phyloP scores from a whole-genome alignment of 305 asterid species.

The Solanum hybrid region DNA sequence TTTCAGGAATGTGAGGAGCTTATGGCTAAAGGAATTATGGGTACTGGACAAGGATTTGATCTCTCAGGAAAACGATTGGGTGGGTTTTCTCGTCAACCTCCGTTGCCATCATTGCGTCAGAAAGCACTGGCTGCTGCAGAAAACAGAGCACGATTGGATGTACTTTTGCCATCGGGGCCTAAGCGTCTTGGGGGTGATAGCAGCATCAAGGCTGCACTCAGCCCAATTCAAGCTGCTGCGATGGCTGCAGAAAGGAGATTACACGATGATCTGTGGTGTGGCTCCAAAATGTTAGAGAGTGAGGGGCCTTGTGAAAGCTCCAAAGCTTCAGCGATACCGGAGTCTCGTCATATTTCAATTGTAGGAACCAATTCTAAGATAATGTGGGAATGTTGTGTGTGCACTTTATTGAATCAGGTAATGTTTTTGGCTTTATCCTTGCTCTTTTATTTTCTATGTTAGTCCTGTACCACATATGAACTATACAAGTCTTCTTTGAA shows the following conservation, averaged over 20 bases:
- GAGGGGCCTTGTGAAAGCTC: conserved; percentile 37
- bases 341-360: conserved; percentile 9
- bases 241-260: conserved; percentile 90
- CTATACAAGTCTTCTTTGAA: conserved; percentile 1
- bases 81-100: conserved; percentile 65
- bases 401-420: conserved; percentile 67
- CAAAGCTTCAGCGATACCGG: conserved; percentile 7
- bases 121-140: conserved; percentile 64
- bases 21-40: conserved; percentile 60
- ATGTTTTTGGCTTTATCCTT: background rate
- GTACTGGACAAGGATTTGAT: conserved; percentile 75
- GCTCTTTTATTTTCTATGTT: background rate
- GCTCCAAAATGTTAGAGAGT: conserved; percentile 38
- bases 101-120: conserved; percentile 45
- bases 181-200: conserved; percentile 63
- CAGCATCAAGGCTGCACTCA: conserved; percentile 49
- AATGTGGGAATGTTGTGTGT: conserved; percentile 52
- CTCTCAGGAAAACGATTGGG: conserved; percentile 70
- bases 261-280: conserved; percentile 77
- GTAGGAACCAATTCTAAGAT: conserved; percentile 18
- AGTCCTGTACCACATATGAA: background rate
- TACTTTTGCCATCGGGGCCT: conserved; percentile 51
- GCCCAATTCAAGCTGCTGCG: conserved; percentile 87
- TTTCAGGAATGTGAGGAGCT: conserved; percentile 73
- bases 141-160: conserved; percentile 38